Evolutionary conservation across 192 early-diverging fungal species (phyloP), one percentile per base, ranked within the genome.

Genomic region (Entomortierella chlamydospora): DNA sequence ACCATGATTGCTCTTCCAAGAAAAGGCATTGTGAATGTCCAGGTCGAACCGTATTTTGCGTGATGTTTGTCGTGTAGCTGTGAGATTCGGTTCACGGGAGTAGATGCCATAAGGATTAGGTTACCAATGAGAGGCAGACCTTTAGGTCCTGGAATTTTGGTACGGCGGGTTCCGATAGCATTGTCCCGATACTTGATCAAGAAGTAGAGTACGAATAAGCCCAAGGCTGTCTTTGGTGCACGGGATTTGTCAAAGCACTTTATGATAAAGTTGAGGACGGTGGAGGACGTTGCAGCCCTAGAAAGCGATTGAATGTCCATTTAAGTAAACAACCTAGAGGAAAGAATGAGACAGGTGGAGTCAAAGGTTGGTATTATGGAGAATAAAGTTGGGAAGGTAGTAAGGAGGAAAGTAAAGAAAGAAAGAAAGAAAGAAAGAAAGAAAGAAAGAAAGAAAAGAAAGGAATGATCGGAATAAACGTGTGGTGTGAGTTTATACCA

Each of bases 121-220:
- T 81, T 81, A 33, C 79, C 79, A 28, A 81, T 73, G 25, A 81
- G 29, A 18, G 79, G 79, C 29, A 69, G n/a, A 37, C 79, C 79
- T n/a, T 52, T 59, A 13, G 79, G 79, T 12, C 79, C 79, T 2
- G 34, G 49, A 5, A 81, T 47, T 37, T 68, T 62, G 20, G 59
- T 43, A 26, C 79, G 61, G 7, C 70, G 70, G 30, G 70, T 72
- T 33, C 79, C 79, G 23, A 72, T 26, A 6, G 41, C 7, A 53
- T 72, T 73, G 57, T 73, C 65, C 20, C 70, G 30, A 43, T 73
- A 73, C 43, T 73, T 81, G 50, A 81, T 52, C 23, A 73, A 25
- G 9, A 64, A 34, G 53, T 73, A 81, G n/a, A 68, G 37, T 4
- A 73, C 29, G 41, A 55, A 78, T 23, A 78, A 54, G 12, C 41